phyloP scores from a whole-genome alignment of 305 asterid genomes.

The Fraxinus paxiana region DNA sequence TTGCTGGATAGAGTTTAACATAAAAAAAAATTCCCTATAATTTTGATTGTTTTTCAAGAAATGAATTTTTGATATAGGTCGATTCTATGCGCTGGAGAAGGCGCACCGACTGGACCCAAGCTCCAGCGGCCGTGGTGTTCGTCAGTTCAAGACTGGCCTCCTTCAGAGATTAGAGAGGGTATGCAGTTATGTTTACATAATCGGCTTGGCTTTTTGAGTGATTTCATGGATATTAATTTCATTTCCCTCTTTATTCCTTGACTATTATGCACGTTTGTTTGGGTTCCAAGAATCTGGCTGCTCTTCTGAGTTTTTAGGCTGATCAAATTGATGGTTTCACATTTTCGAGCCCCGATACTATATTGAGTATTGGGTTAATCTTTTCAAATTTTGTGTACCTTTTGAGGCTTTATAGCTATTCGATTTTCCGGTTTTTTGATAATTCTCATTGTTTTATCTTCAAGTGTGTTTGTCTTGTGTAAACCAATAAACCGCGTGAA shows the following conservation, averaged over 20 bases:
- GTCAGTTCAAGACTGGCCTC: conserved; percentile 92
- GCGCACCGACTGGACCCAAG: conserved; percentile 89
- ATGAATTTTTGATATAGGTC: conserved; percentile 41
- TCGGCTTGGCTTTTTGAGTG: background rate
- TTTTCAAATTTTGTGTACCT: background rate
- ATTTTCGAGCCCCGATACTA: background rate
- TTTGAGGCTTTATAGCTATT: background rate
- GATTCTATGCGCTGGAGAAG: conserved; percentile 96
- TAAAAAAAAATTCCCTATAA: background rate
- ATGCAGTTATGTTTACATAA: background rate
- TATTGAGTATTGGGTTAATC: background rate
- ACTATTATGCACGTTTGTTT: background rate
- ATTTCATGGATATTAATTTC: background rate
- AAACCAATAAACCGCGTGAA: background rate
- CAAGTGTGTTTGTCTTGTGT: background rate
- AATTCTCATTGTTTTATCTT: background rate
- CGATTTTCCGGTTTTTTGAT: background rate
- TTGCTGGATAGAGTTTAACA: background rate
- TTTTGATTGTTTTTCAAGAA: background rate
- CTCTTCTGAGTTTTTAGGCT: background rate
- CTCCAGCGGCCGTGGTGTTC: conserved; percentile 97
- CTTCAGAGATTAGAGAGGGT: conserved; percentile 92
- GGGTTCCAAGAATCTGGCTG: background rate
- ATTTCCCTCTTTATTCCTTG: background rate
- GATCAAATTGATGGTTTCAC: background rate